These are phyloP conservation scores for Ustilago curta DNA, from an alignment of 1,284 basidiomycete genomes.

Conservation along the genomic window DNA sequence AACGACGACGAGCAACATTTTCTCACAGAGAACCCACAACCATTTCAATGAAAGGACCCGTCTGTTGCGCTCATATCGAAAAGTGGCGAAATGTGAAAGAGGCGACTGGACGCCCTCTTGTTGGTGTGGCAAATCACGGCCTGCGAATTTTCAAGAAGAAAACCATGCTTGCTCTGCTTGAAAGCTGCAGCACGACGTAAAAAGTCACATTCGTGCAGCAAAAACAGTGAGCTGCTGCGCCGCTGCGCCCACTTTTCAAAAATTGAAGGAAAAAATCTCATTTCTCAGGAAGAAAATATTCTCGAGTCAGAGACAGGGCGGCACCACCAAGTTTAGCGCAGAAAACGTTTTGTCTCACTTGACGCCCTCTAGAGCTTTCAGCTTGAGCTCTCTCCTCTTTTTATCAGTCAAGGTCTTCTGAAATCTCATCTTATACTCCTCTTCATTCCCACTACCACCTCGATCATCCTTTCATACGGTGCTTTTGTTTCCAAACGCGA, in stretches of 20 bases:
- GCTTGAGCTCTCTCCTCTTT: background rate
- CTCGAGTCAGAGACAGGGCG: too few relatives aligned
- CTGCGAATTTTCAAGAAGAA: constrained; percentile 1
- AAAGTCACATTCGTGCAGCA: background rate
- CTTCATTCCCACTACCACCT: constrained; percentile 6
- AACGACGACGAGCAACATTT: too few relatives aligned
- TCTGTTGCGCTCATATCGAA: too few relatives aligned
- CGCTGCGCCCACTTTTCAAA: background rate
- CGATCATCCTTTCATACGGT: background rate
- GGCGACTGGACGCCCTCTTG: background rate
- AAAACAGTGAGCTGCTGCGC: background rate
- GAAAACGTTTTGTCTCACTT: too few relatives aligned
- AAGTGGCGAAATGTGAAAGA: background rate
- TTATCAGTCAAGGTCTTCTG: too few relatives aligned
- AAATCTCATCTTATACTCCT: background rate
- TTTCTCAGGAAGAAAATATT: too few relatives aligned
- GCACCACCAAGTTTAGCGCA: too few relatives aligned
- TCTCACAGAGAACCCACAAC: too few relatives aligned
- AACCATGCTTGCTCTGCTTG: too few relatives aligned
- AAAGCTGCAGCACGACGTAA: background rate
- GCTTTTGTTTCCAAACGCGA: background rate
- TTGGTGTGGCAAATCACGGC: background rate
- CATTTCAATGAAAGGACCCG: too few relatives aligned
- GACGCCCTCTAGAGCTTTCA: background rate
- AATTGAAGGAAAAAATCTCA: too few relatives aligned